Base-by-base conservation (phyloP, 73 alveolate genomes). In the Paramecium tetraurelia region DNA sequence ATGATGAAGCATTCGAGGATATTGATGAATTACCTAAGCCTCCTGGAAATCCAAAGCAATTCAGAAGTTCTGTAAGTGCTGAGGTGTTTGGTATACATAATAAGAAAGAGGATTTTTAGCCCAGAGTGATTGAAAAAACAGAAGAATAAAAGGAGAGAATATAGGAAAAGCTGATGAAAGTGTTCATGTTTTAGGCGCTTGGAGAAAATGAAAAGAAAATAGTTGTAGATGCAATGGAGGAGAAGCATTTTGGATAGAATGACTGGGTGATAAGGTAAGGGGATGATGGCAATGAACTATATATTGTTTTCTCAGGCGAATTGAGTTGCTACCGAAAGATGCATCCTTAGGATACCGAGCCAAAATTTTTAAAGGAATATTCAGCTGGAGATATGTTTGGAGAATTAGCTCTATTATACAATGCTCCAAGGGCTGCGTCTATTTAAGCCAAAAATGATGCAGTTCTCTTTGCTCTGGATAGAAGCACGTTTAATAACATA, bases 61-160 rank as follows among this genome's bases (percentile, higher is more conserved):
- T 70, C 40, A 88, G 98, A 57, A 93, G 95, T 38, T 94, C 98
- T 57, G 99, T 94, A 68, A 96, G 99, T 92, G 99, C 99, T 9
- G 99, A 98, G 92, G 99, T 98, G 27, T 98, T 89, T 85, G 99
- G 99, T 20, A 86, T 63, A n/a, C 96, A 96, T 89, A 98, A 98
- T 85, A 94, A 96, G 87, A 96, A 96, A 89, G 97, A 95, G 27
- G 16, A 70, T 80, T 98, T 93, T 93, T 87, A 85, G 16, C 97
- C 99, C 8, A 95, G 98, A 80, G 97, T 93, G 7, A 94, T 95
- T 59, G 95, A 94, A 36, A 98, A 98, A 92, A 88, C 95, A 0
- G 99, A 93, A 29, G 98, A 94, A 48, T 90, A 92, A 70, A 93
- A 92, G 88, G 72, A 92, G 85, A 93, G 98, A 92, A 89, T 97